phyloP scores from a whole-genome alignment of 192 early-diverging fungal genomes.

The Geranomyces variabilis region DNA sequence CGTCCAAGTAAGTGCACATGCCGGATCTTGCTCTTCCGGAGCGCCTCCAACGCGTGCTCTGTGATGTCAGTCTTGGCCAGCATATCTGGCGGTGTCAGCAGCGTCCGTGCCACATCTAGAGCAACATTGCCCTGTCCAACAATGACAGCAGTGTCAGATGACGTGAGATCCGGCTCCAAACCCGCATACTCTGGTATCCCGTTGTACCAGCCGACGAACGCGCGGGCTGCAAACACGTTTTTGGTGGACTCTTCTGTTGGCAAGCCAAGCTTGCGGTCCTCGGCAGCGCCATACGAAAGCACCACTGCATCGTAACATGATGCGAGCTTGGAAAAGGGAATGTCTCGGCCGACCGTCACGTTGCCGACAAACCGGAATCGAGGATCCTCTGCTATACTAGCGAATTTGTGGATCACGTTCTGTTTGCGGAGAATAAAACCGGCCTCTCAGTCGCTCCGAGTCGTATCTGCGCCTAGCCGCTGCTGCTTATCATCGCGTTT shows the following conservation, averaged over 20 bases:
- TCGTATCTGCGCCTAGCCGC: too few species aligned
- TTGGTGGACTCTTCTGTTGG: conserved; percentile 61
- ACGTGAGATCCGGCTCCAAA: conserved; percentile 61
- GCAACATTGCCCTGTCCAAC: conserved; percentile 96
- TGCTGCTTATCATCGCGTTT: too few species aligned
- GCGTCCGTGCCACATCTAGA: conserved; percentile 85
- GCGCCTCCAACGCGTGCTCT: conserved; percentile 64
- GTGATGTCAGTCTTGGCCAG: conserved; percentile 87
- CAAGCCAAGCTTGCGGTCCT: conserved; percentile 72
- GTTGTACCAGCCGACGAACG: conserved; percentile 96
- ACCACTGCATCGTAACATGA: conserved; percentile 75
- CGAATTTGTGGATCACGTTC: conserved; percentile 88
- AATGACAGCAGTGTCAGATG: conserved; percentile 75
- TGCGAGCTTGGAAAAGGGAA: conserved; percentile 57
- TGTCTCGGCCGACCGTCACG: conserved; percentile 63
- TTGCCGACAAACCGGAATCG: conserved; percentile 84
- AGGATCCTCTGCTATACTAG: conserved; percentile 64
- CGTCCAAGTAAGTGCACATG: conserved; percentile 87
- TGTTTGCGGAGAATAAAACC: conserved; percentile 34
- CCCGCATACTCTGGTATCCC: conserved; percentile 73
- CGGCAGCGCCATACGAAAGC: conserved; percentile 82
- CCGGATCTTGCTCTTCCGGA: conserved; percentile 70
- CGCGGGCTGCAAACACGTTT: conserved; percentile 76
- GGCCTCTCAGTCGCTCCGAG: too few species aligned
- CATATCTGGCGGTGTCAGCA: conserved; percentile 72